These are phyloP conservation scores for Nemania sp. DNA, from an alignment of 2,329 filamentous ascomycete genomes.

Conservation along the genomic window DNA sequence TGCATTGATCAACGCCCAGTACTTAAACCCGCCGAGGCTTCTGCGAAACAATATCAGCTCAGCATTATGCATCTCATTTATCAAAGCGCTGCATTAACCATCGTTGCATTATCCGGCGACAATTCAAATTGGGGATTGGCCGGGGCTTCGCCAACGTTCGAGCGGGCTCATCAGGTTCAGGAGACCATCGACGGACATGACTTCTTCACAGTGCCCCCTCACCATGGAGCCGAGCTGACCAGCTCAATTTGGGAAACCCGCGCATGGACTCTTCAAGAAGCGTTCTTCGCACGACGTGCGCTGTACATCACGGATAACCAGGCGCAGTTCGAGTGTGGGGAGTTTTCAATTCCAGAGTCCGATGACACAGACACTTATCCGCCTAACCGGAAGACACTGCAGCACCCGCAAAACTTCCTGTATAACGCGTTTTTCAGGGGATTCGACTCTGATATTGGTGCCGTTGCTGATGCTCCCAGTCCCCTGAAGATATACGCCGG, in stretches of 20 bases:
- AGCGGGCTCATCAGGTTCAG: not conserved
- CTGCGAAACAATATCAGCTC: constrained; percentile 1
- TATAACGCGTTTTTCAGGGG: not conserved
- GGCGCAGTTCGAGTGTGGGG: not conserved
- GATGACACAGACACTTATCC: not conserved
- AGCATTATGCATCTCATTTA: not conserved
- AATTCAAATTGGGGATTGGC: not conserved
- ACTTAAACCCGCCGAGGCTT: too few relatives aligned
- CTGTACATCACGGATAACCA: not conserved
- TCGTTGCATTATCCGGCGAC: not conserved
- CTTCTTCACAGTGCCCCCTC: not conserved
- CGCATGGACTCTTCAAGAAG: not conserved
- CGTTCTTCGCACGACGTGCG: not conserved
- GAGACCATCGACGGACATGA: not conserved
- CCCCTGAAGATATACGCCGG: not conserved
- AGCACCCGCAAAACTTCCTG: not conserved
- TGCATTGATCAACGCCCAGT: too few relatives aligned
- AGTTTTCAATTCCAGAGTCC: not conserved
- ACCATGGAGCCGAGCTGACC: not conserved
- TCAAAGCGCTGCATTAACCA: not conserved
- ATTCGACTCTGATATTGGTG: not conserved
- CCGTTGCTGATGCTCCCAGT: not conserved
- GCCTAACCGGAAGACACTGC: not conserved
- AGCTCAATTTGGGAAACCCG: not conserved
- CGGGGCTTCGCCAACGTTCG: not conserved